These are phyloP conservation scores for Pyrenopolyporus hunteri DNA, from an alignment of 495 filamentous ascomycete species.

Conservation along the genomic window DNA sequence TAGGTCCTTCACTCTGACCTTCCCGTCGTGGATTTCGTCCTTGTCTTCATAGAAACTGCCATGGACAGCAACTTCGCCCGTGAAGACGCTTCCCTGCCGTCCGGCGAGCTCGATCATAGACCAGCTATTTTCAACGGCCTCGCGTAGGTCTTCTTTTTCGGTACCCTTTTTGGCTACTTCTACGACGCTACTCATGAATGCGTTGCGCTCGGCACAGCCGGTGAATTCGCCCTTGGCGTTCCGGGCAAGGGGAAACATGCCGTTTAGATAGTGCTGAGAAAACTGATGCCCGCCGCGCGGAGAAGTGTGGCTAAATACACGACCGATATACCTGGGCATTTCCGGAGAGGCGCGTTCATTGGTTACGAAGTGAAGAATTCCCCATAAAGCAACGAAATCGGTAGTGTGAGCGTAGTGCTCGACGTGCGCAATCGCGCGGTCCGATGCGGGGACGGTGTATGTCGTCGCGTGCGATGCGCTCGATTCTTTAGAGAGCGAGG, in stretches of 20 bases:
- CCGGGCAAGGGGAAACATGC: slow-evolving; percentile 70
- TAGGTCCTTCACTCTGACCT: slow-evolving; percentile 66
- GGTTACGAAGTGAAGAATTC: slow-evolving; percentile 70
- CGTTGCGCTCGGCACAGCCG: slow-evolving; percentile 50
- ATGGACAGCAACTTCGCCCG: slow-evolving; percentile 45
- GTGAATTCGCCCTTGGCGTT: slow-evolving; percentile 40
- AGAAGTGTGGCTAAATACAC: slow-evolving; percentile 70
- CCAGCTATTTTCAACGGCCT: slow-evolving; percentile 49
- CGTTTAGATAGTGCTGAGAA: slow-evolving; percentile 79
- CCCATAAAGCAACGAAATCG: slow-evolving; percentile 79
- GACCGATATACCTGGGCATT: slow-evolving; percentile 72
- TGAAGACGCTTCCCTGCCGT: slow-evolving; percentile 22
- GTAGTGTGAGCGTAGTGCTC: slow-evolving; percentile 83
- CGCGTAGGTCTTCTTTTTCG: slow-evolving; percentile 45
- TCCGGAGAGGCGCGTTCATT: slow-evolving; percentile 42
- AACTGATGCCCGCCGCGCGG: slow-evolving; percentile 71
- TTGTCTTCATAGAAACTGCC: slow-evolving; percentile 35
- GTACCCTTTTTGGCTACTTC: slow-evolving; percentile 47
- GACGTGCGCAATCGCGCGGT: slow-evolving; percentile 69
- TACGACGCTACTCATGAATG: slow-evolving; percentile 65
- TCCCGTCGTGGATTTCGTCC: slow-evolving; percentile 26
- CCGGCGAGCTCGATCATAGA: slow-evolving; percentile 33
- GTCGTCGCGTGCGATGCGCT: slow-evolving; percentile 7
- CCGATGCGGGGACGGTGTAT: slow-evolving; percentile 28
- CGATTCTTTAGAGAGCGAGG: slow-evolving; percentile 11